Evolutionary conservation across 139 green algal genomes (phyloP).

Genomic region (Closterium sp.): DNA sequence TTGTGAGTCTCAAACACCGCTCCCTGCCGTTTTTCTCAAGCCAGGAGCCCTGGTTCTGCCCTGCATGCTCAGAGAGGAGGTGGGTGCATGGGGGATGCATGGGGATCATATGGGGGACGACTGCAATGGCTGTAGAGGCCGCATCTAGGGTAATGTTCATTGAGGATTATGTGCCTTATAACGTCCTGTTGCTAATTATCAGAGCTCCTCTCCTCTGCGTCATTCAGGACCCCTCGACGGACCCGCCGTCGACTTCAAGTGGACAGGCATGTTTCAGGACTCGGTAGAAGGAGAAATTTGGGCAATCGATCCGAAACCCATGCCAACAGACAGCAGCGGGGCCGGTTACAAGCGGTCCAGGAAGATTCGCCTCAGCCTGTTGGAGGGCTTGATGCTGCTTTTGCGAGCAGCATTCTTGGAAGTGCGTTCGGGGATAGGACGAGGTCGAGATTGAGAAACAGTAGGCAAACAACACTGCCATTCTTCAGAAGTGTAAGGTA

Average conservation of each 20-base stretch:
- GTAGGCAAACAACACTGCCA: neutral
- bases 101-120: no score
- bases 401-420: neutral
- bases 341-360: neutral
- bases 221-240: neutral
- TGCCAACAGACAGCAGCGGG: neutral
- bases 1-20: no score
- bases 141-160: no score
- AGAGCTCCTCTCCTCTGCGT: neutral
- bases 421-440: neutral
- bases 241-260: neutral
- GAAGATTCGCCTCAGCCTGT: neutral
- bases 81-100: no score
- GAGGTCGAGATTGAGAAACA: neutral
- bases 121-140: no score
- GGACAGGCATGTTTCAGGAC: neutral
- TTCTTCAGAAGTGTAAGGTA: neutral
- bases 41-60: no score
- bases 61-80: neutral
- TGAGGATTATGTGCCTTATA: no score
- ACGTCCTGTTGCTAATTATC: no score
- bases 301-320: neutral
- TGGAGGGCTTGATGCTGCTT: neutral
- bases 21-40: no score
- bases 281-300: neutral